These are phyloP conservation scores for Melaleuca alternifolia DNA, from an alignment of 345 rosid genomes.

Conservation along the genomic window DNA sequence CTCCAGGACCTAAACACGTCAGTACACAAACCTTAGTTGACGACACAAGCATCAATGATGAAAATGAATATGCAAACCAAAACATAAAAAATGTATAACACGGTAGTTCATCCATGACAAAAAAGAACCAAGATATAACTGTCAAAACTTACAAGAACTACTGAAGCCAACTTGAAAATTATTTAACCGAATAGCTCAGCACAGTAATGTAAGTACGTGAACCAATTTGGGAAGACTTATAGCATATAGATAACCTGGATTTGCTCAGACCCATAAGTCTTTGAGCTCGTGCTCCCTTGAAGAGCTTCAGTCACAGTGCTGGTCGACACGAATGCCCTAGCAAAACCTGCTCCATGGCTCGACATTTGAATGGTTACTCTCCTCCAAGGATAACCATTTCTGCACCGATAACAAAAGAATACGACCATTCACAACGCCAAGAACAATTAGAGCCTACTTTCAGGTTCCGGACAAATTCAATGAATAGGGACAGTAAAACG, in stretches of 20 bases:
- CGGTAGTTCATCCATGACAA: neutral
- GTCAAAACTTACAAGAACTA: neutral
- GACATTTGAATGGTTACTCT: slow-evolving; percentile 13
- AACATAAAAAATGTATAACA: neutral
- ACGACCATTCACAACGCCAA: neutral
- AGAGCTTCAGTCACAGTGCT: slow-evolving; percentile 40
- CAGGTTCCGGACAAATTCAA: neutral
- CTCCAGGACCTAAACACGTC: slow-evolving; percentile 62
- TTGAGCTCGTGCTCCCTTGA: slow-evolving; percentile 41
- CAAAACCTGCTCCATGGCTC: slow-evolving; percentile 23
- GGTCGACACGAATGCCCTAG: slow-evolving; percentile 64
- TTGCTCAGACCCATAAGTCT: slow-evolving; percentile 75
- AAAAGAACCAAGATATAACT: neutral
- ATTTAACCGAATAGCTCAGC: neutral
- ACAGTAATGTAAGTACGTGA: neutral
- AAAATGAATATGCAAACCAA: neutral
- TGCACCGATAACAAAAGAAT: slow-evolving; percentile 3
- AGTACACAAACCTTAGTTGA: neutral
- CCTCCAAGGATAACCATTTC: slow-evolving; percentile 33
- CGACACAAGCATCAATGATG: neutral
- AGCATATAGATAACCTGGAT: slow-evolving; percentile 47
- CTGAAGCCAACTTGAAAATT: neutral
- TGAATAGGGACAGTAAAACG: neutral
- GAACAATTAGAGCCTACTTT: neutral
- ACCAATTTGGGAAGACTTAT: neutral